These are phyloP conservation scores for Raffaelea deltoideospora DNA, from an alignment of 2,329 filamentous ascomycete species.

Conservation along the genomic window DNA sequence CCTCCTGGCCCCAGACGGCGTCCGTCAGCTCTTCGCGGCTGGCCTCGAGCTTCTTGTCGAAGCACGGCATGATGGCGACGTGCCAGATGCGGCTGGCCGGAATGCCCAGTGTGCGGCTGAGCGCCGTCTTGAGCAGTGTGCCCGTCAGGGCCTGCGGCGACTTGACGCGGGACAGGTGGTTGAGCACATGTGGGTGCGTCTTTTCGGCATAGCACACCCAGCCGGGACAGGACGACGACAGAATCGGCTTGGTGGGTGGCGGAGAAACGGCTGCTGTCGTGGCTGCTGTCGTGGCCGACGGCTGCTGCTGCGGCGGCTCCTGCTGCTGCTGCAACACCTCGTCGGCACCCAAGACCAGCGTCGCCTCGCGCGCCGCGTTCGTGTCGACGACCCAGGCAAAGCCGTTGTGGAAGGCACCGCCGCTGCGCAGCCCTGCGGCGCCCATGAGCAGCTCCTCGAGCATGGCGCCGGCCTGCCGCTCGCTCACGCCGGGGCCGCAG, in stretches of 20 bases:
- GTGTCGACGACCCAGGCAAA: conserved; percentile 91
- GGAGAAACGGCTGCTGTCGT: too few relatives aligned
- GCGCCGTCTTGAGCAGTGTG: conserved; percentile 73
- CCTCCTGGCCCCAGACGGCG: conserved; percentile 57
- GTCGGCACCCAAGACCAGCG: conserved; percentile 63
- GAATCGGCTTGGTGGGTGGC: conserved; percentile 30
- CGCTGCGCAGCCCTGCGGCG: conserved; percentile 48
- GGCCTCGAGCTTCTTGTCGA: conserved; percentile 97
- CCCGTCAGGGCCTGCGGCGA: conserved; percentile 88
- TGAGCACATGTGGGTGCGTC: conserved; percentile 84
- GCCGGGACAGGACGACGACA: conserved; percentile 85
- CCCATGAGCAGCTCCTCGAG: conserved; percentile 67
- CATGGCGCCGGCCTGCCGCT: conserved; percentile 64
- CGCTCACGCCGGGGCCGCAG: conserved; percentile 55
- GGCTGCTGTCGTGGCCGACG: conserved; percentile 10
- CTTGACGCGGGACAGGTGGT: conserved; percentile 80
- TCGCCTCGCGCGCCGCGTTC: conserved; percentile 66
- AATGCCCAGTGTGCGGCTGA: conserved; percentile 59
- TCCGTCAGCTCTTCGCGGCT: conserved; percentile 86
- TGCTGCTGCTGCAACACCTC: conserved; percentile 40
- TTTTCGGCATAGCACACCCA: conserved; percentile 99
- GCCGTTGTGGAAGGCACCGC: conserved; percentile 56
- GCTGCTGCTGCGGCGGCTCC: conserved; percentile 4
- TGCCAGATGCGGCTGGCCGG: conserved; percentile 79
- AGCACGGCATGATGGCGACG: conserved; percentile 92